Evolutionary conservation across 306 rosid species (phyloP), one percentile per base, ranked within the genome.

Genomic region (Inga laurina): DNA sequence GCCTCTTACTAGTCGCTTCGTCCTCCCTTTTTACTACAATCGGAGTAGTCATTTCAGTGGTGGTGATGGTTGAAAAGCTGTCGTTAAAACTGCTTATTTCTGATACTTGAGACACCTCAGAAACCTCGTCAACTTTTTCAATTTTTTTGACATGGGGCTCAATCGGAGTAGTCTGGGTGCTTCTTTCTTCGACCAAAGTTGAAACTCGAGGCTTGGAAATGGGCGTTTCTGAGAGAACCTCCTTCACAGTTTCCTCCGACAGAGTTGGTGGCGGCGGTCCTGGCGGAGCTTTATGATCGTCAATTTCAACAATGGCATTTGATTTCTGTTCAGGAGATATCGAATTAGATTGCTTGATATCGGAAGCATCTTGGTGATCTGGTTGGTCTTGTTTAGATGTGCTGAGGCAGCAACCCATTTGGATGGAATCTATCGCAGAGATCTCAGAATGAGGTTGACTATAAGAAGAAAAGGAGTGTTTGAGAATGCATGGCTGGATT

Each of bases 321-420:
- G 85, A 74, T 27, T 82, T 88, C 44, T 76, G 59, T 39, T 9
- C 44, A 10, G 85, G 77, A 72, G 21, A 65, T 32, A 11, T 65
- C 10, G 39, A 21, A 32, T 15, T 18, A 16, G 85, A 67, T 75
- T 83, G 82, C 14, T 22, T 41, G 84, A 21, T 68, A 81, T 75
- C 27, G 48, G 51, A 81, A 77, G 57, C 46, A 32, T 70, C 54
- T 57, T 73, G 77, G 72, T 45, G 59, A 62, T 24, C 4, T 45
- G 85, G 88, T 56, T 56, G 81, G 10, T 22, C 13, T 54, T 75
- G 87, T 73, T 79, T 82, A 89, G 89, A 21, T 82, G 75, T 87
- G 96, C 93, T 93, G 16, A 89, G 77, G 85, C 93, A 95, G 87
- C 98, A 93, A 82, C 99, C 99, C 99, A 95, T 93, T 85, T 79